These are phyloP conservation scores for Geotrichum klebahnii DNA, from an alignment of 1,139 yeast species.

Conservation along the genomic window DNA sequence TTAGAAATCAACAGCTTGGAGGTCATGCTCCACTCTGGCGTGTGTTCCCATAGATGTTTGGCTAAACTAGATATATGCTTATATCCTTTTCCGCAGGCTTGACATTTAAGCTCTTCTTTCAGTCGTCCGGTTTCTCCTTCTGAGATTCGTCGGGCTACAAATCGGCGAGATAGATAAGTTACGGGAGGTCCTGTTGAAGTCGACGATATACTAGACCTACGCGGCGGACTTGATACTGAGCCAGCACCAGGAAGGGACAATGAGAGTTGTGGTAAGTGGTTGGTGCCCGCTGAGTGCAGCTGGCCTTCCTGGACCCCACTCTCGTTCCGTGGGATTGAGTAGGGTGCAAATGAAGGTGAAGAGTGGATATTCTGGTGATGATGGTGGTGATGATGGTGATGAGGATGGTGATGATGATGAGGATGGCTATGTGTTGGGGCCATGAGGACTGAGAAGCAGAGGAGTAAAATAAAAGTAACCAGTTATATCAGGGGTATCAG, in stretches of 20 bases:
- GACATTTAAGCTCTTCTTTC: constrained; percentile 79
- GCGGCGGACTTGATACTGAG: constrained; percentile 2
- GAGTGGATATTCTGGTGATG: neutral
- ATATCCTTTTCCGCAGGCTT: constrained; percentile 86
- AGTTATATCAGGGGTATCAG: neutral
- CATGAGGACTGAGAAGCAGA: constrained; percentile 3
- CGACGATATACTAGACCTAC: constrained; percentile 20
- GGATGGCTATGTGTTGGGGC: constrained; percentile 10
- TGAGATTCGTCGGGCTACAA: constrained; percentile 74
- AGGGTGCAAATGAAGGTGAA: constrained; percentile 4
- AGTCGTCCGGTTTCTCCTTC: constrained; percentile 84
- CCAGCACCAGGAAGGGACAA: constrained; percentile 11
- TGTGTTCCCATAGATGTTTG: constrained; percentile 78
- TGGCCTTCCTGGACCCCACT: constrained; percentile 1
- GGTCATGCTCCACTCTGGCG: constrained; percentile 89
- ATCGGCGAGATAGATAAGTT: constrained; percentile 58
- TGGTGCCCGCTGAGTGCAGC: constrained; percentile 7
- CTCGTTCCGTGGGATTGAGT: constrained; percentile 5
- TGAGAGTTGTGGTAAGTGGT: constrained; percentile 6
- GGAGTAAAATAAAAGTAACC: neutral
- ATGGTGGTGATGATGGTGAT: constrained; percentile 5
- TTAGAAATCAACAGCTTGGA: constrained; percentile 75
- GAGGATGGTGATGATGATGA: constrained; percentile 1
- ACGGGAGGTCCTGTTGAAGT: constrained; percentile 21
- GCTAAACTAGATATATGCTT: constrained; percentile 79